Conservation (phyloP, 345 rosid species). For the Eucalyptus fibrosa region DNA sequence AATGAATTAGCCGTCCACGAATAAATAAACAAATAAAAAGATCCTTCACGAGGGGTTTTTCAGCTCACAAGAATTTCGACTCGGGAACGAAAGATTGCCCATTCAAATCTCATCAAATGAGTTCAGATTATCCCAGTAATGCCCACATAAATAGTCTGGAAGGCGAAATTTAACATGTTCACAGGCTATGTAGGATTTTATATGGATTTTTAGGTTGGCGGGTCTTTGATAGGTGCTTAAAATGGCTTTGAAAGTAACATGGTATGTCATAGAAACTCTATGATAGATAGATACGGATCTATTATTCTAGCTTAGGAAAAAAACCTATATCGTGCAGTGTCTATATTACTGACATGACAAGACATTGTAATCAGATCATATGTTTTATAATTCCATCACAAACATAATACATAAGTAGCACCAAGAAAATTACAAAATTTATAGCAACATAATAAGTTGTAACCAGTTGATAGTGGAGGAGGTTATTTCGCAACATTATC, state of each 20-base stretch:
- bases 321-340: no score
- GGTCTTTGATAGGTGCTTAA: background rate
- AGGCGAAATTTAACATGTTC: background rate
- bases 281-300: no score
- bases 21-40: no score
- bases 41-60: background rate
- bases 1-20: background rate
- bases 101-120: background rate
- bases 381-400: no score
- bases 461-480: background rate
- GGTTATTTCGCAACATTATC: background rate
- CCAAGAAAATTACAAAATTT: background rate
- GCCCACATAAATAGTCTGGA: background rate
- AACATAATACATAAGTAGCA: no score
- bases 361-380: no score
- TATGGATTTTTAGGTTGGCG: fast-evolving
- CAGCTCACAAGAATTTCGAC: background rate
- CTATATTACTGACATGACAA: no score
- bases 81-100: background rate
- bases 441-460: background rate
- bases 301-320: no score
- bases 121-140: background rate
- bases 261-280: no score
- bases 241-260: no score
- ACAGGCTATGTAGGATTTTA: background rate